These are phyloP conservation scores for Candida tetrigidarum DNA, from an alignment of 1,139 yeast genomes.

Conservation along the genomic window DNA sequence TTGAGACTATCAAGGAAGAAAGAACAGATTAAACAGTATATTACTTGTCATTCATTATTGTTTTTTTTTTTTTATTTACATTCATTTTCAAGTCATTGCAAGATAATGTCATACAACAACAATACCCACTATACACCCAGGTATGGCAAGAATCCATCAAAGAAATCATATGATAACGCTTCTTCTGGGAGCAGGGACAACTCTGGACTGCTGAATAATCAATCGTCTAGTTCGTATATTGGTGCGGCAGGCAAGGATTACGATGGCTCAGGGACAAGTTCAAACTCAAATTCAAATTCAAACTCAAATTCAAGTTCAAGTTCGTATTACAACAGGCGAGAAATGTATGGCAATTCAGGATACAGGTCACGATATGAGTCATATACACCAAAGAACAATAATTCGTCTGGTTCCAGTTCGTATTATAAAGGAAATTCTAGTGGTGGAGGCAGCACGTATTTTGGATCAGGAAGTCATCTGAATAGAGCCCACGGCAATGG, in stretches of 20 bases:
- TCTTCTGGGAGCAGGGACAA: slow-evolving; percentile 5
- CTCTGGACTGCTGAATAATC: slow-evolving; percentile 3
- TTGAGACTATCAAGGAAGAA: background rate
- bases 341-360: slow-evolving; percentile 18
- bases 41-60: background rate
- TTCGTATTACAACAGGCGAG: slow-evolving; percentile 16
- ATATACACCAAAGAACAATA: slow-evolving; percentile 11
- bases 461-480: slow-evolving; percentile 5
- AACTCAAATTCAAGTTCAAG: slow-evolving; percentile 3
- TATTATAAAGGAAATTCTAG: slow-evolving; percentile 7
- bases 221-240: slow-evolving; percentile 8
- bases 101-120: slow-evolving; percentile 16
- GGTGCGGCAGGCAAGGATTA: slow-evolving; percentile 7
- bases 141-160: slow-evolving; percentile 14
- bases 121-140: slow-evolving; percentile 20
- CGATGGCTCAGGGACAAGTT: slow-evolving; percentile 2
- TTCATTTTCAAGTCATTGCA: slow-evolving; percentile 1
- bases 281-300: too few species aligned
- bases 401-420: slow-evolving; percentile 10
- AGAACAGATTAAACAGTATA: background rate
- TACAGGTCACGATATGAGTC: slow-evolving; percentile 18
- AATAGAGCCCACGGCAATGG: background rate
- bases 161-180: slow-evolving; percentile 11
- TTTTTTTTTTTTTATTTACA: background rate
- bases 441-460: slow-evolving; percentile 2